Conservation (phyloP, 441 rosid genomes). For the Manihot esculenta region DNA sequence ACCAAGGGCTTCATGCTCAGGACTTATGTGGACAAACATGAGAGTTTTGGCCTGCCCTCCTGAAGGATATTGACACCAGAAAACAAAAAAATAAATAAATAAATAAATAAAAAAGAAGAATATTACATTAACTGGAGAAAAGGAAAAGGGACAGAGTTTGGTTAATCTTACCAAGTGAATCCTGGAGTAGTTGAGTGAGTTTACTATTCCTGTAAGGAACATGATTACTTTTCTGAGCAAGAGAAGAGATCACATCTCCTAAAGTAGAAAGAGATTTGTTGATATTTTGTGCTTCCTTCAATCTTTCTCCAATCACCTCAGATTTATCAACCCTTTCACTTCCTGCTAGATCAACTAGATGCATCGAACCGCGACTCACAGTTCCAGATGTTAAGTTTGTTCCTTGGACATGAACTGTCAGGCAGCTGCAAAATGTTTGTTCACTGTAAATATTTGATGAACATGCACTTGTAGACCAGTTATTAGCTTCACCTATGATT, state of each 20-base stretch:
- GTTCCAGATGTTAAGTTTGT: constrained; percentile 68
- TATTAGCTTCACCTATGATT: not conserved
- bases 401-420: constrained; percentile 89
- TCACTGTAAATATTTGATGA: not conserved
- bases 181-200: constrained; percentile 90
- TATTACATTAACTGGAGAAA: not conserved
- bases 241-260: constrained; percentile 88
- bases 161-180: constrained; percentile 68
- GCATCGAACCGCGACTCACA: constrained; percentile 76
- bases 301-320: constrained; percentile 77
- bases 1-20: constrained; percentile 76
- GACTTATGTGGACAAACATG: constrained; percentile 93
- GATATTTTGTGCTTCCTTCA: constrained; percentile 90
- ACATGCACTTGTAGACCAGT: no score
- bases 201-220: constrained; percentile 93
- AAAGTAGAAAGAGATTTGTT: constrained; percentile 87
- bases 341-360: constrained; percentile 89
- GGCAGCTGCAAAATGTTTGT: constrained; percentile 54
- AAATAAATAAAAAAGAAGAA: no score
- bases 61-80: constrained; percentile 25
- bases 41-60: constrained; percentile 95
- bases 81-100: no score
- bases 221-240: constrained; percentile 73
- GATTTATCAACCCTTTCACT: constrained; percentile 91
- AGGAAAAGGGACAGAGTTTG: not conserved